These are phyloP conservation scores for Escovopsis sp. DNA, from an alignment of 2,329 filamentous ascomycete species.

Conservation along the genomic window DNA sequence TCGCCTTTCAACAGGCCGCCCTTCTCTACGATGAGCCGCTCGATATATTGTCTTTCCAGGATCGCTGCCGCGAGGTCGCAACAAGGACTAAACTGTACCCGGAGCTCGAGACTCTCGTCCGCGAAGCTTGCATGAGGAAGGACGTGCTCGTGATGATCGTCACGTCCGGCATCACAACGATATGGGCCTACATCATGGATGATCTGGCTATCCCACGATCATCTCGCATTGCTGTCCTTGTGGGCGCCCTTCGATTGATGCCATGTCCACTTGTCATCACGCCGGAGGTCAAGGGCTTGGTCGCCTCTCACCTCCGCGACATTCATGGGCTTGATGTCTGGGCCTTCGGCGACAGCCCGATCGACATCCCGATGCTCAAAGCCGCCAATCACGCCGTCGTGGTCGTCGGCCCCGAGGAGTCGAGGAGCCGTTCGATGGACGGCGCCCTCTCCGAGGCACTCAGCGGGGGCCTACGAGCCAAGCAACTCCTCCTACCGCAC, in stretches of 20 bases:
- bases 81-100: conserved; percentile 25
- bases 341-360: conserved; percentile 45
- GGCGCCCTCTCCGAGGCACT: conserved; percentile 27
- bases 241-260: conserved; percentile 27
- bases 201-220: conserved; percentile 21
- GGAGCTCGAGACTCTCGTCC: conserved; percentile 32
- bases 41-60: conserved; percentile 25
- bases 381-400: conserved; percentile 39
- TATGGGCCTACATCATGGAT: conserved; percentile 42
- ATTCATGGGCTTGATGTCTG: conserved; percentile 29
- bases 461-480: conserved; percentile 21
- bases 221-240: conserved; percentile 33
- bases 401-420: conserved; percentile 32
- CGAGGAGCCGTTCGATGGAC: conserved; percentile 40
- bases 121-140: conserved; percentile 11
- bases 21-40: conserved; percentile 35
- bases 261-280: conserved; percentile 33
- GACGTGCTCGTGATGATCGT: conserved; percentile 35
- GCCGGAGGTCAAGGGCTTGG: conserved; percentile 29
- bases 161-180: conserved; percentile 35
- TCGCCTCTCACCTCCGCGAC: conserved; percentile 28
- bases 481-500: conserved; percentile 32
- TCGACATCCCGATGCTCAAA: conserved; percentile 43
- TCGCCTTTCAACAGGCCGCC: conserved; percentile 37
- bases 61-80: conserved; percentile 30